Evolutionary conservation across 2,329 filamentous ascomycete genomes (phyloP), one percentile per base, ranked within the genome.

Genomic region (Rutstroemia sp.): DNA sequence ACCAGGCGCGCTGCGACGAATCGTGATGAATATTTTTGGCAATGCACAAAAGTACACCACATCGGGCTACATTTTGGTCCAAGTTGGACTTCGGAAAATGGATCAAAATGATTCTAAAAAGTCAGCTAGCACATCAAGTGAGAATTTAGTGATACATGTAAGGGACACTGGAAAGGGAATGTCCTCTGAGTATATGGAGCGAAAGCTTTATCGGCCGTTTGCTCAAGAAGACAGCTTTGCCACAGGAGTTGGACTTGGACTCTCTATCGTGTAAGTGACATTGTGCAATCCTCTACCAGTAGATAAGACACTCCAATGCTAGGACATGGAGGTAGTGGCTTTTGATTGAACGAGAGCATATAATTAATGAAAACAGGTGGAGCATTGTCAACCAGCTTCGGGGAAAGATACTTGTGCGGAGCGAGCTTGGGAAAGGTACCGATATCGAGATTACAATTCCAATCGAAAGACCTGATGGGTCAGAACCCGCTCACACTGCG

Each of bases 131-230:
- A 70, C 74, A 1, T 65, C 70, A 0, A 81, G 81, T 1, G 75
- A 71, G 10, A 49, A 49, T 19, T 16, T 55, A 12, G 49, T 47
- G 18, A 37, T 55, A 19, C 52, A 46, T 25, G 77, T 86, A 5
- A 73, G 74, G 0, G 83, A 87, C 63, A 82, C 82, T 1, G 83
- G 83, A 2, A 78, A 79, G 57, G 83, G 83, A 16, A 86, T 87
- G 59, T 80, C 79, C 0, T 73, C 78, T 25, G 78, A 83, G 12
- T 86, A 82, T 59, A 71, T 84, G 49, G 74, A 78, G 18, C 77
- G 77, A 4, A 76, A 77, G n/a, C 70, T 86, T 0, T 86, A 82
- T 61, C 78, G 77, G 0, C 79, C 82, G 0, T 85, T 85, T 59
- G 71, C 74, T 0, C 83, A 87, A 59, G 83, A 86, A 62, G 78